A percentile compares a stretch with the other conserved stretches of the same genome.
These are phyloP conservation scores for Cyamopsis tetragonoloba DNA, from an alignment of 306 rosid genomes.

Conservation along the genomic window DNA sequence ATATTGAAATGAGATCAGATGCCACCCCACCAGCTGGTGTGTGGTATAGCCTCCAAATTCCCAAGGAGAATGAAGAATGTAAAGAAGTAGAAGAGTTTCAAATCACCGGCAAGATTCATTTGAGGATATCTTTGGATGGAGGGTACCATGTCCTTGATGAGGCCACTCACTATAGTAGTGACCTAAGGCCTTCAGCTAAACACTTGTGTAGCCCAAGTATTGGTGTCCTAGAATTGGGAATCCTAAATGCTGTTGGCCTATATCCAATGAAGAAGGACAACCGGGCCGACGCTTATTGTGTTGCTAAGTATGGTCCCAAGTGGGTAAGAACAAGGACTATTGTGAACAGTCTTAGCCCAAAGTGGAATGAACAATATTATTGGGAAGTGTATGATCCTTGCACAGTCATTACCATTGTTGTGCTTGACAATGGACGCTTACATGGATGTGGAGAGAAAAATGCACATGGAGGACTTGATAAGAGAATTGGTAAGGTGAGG, in stretches of 20 bases:
- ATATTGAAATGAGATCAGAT: conserved; percentile 20
- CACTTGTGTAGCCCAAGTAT: conserved; percentile 13
- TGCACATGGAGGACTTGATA: neutral
- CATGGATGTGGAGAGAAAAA: conserved; percentile 23
- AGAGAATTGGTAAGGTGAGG: too few species aligned
- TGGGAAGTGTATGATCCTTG: conserved; percentile 42
- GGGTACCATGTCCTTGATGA: conserved; percentile 43
- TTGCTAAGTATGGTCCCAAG: conserved; percentile 35
- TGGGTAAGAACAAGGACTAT: conserved; percentile 39
- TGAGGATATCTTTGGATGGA: conserved; percentile 37
- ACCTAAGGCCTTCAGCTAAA: conserved; percentile 29
- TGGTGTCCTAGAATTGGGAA: conserved; percentile 36
- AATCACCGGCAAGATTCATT: conserved; percentile 22
- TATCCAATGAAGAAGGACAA: conserved; percentile 34
- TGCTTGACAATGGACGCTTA: conserved; percentile 31
- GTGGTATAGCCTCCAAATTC: conserved; percentile 28
- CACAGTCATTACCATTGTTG: conserved; percentile 31
- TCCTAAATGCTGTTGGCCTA: conserved; percentile 26
- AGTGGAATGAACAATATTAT: conserved; percentile 35
- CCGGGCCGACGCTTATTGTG: conserved; percentile 35
- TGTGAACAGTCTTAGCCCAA: conserved; percentile 21
- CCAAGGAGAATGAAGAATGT: neutral
- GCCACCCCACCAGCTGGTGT: neutral
- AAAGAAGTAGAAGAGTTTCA: conserved; percentile 4
- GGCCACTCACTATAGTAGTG: conserved; percentile 33